phyloP scores from a whole-genome alignment of 2,329 filamentous ascomycete genomes.

The Torrubiellomyces zombiae region DNA sequence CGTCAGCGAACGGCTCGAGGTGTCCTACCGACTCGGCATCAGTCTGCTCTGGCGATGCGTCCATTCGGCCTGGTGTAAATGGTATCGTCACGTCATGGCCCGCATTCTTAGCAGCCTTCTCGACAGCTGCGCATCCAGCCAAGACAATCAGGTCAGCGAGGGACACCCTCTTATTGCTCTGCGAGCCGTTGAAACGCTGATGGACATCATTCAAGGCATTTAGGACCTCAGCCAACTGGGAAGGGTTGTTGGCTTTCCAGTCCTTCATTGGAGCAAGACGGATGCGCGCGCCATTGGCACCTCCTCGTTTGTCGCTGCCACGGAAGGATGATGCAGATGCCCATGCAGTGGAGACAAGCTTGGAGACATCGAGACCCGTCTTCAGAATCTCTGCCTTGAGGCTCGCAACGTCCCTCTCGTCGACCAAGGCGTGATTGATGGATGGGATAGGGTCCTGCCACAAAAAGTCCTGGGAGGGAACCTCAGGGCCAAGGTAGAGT shows the following conservation, averaged over 20 bases:
- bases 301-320: constrained; percentile 63
- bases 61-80: constrained; percentile 56
- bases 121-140: constrained; percentile 51
- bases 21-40: constrained; percentile 46
- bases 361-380: constrained; percentile 40
- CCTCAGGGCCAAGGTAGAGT: constrained; percentile 59
- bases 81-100: constrained; percentile 40
- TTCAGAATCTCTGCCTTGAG: constrained; percentile 54
- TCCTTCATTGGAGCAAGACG: constrained; percentile 54
- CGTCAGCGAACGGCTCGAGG: constrained; percentile 54
- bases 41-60: constrained; percentile 57
- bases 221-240: constrained; percentile 46
- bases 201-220: constrained; percentile 46
- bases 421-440: constrained; percentile 38
- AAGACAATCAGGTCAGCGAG: constrained; percentile 67
- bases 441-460: constrained; percentile 63
- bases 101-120: constrained; percentile 45
- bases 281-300: constrained; percentile 66
- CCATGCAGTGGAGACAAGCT: constrained; percentile 52
- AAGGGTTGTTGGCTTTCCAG: constrained; percentile 62
- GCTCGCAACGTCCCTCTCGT: constrained; percentile 42
- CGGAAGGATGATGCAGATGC: constrained; percentile 58
- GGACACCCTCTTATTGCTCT: constrained; percentile 52
- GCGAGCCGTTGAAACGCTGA: constrained; percentile 45
- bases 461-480: constrained; percentile 49